A percentile compares a stretch with the other conserved stretches of the same genome.
These are phyloP conservation scores for Aspergillus pseudoviridinutans DNA, from an alignment of 2,329 filamentous ascomycete species.

Conservation along the genomic window DNA sequence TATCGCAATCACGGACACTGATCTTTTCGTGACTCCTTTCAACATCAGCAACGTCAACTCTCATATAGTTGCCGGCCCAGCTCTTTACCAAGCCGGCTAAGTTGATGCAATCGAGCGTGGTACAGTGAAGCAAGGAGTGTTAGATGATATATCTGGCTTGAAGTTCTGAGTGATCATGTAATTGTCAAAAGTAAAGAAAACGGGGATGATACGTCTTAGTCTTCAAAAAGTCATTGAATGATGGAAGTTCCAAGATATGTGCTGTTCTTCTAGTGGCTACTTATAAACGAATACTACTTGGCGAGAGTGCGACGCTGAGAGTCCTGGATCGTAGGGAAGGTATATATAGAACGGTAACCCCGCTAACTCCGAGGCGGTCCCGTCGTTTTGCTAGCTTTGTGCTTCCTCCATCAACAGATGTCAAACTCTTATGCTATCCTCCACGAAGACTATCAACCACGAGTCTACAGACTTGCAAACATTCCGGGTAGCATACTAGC, in stretches of 20 bases:
- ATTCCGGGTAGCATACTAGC: not conserved
- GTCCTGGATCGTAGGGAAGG: not conserved
- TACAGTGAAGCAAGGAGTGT: not conserved
- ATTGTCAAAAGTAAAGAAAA: not conserved
- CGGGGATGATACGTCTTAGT: not conserved
- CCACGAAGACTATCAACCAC: not conserved
- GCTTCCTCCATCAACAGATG: slow-evolving; percentile 2
- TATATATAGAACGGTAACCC: slow-evolving; percentile 4
- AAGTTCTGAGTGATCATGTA: not conserved
- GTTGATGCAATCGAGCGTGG: not conserved
- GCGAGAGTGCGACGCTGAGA: not conserved
- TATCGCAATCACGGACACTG: slow-evolving; percentile 66
- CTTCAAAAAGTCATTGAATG: not conserved
- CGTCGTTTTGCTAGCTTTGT: slow-evolving; percentile 1
- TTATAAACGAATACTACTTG: not conserved
- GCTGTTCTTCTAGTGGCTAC: not conserved
- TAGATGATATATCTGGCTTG: not conserved
- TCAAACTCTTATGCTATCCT: not conserved
- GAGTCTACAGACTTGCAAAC: not conserved
- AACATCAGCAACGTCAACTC: slow-evolving; percentile 71
- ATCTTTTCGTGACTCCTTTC: slow-evolving; percentile 69
- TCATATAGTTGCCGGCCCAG: slow-evolving; percentile 67
- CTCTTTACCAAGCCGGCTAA: slow-evolving; percentile 74
- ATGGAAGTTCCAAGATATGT: not conserved
- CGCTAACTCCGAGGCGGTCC: slow-evolving; percentile 14